Base-by-base conservation (phyloP, 1,139 yeast genomes). In the Geotrichum reessii region DNA sequence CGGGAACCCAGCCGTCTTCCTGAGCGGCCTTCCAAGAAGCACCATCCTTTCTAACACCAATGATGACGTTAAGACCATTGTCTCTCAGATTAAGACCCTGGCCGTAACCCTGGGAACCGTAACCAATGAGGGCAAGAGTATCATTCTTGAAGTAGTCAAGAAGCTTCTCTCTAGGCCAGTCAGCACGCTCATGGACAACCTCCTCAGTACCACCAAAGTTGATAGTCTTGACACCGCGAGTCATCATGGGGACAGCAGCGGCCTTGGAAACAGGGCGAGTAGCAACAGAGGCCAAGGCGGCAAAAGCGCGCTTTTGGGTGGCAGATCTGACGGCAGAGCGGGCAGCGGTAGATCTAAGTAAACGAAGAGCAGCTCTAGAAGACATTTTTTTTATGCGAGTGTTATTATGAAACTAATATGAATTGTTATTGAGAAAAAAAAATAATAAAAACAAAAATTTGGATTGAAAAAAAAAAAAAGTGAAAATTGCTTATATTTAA, bases 1-100 rank as follows among this genome's bases (percentile, higher is more conserved):
- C 99, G 76, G 97, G 97, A 69, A 93, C 97, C 99, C 99, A 93
- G 71, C 99, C 99, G 78, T 93, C 99, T 79, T 93, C 99, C 71
- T 90, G 80, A 73, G 99, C 99, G 69, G 97, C 96, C 82, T 92
- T 91, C 99, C 99, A 93, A 63, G 99, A 93, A 70, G 97, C 95
- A 82, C 99, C 99, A 74, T 89, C 79, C 83, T 93, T 90, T 81
- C 99, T 87, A 72, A 93, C 99, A 84, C 99, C 99, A 69, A 93
- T 82, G 76, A 93, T 88, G 71, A 93, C 99, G 77, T 93, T 93
- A 73, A 93, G 78, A 77, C 99, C 99, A 73, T 93, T 92, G 83
- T 93, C 99, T 82, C 99, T 89, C 82, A 93, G 81, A 91, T 93
- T 93, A 72, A 93, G 86, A 79, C 97, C 98, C 83, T 93, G 99